phyloP scores from a whole-genome alignment of 306 rosid genomes.

The Luffa aegyptiaca region DNA sequence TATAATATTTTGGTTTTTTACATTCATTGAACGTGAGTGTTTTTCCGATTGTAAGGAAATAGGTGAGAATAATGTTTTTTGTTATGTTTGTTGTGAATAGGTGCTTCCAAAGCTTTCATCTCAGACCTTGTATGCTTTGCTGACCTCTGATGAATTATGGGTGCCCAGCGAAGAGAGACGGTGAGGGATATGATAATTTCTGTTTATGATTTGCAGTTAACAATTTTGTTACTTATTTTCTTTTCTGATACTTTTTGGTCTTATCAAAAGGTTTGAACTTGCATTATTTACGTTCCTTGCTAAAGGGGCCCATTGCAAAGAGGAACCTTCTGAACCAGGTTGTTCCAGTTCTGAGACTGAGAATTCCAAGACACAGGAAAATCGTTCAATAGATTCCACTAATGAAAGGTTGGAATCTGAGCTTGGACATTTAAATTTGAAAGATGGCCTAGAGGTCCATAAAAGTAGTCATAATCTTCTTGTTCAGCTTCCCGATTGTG shows the following conservation, averaged over 20 bases:
- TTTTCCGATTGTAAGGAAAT: not conserved
- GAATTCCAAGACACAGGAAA: constrained; percentile 41
- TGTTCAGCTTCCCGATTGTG: constrained; percentile 53
- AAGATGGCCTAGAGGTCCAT: constrained; percentile 41
- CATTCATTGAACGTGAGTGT: not conserved
- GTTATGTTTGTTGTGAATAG: constrained; percentile 23
- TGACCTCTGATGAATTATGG: constrained; percentile 87
- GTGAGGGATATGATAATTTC: constrained; percentile 30
- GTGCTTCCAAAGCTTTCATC: constrained; percentile 92
- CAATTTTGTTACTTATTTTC: constrained; percentile 13
- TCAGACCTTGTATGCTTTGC: constrained; percentile 73
- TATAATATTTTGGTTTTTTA: not conserved
- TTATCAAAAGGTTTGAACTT: constrained; percentile 60
- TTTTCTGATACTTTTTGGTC: constrained; percentile 10
- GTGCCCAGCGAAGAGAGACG: constrained; percentile 78
- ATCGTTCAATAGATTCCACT: constrained; percentile 28
- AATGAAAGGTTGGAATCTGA: constrained; percentile 53
- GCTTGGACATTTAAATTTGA: constrained; percentile 42
- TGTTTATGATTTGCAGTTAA: constrained; percentile 21
- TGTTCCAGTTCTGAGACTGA: constrained; percentile 55
- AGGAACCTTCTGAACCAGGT: constrained; percentile 55
- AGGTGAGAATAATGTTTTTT: not conserved
- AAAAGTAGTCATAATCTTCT: constrained; percentile 32
- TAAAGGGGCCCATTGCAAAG: constrained; percentile 55
- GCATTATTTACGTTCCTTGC: constrained; percentile 66